Evolutionary conservation across 441 rosid genomes (phyloP).

Genomic region (Hura crepitans): DNA sequence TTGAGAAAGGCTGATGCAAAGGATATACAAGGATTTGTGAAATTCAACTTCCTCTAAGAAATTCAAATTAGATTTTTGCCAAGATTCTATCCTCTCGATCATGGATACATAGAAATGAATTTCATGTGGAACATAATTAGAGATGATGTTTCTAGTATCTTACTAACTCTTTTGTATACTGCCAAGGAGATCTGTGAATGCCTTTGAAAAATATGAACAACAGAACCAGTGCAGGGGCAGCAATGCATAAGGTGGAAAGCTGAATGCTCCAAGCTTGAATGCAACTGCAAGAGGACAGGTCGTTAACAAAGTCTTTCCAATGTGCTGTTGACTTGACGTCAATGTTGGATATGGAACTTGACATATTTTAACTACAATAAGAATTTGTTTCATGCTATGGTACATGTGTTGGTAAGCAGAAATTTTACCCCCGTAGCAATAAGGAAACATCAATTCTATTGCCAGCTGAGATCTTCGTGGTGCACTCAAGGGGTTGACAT

Average conservation of each 20-base stretch:
- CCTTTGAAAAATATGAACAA: background rate
- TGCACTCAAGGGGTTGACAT: background rate
- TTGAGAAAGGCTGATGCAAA: constrained; percentile 10
- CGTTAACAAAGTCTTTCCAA: background rate
- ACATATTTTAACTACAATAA: background rate
- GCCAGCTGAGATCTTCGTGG: constrained; percentile 1
- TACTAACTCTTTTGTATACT: background rate
- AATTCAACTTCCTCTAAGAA: background rate
- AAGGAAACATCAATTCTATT: background rate
- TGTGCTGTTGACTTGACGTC: background rate
- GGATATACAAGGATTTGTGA: background rate
- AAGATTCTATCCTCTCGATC: background rate
- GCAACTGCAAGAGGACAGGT: background rate
- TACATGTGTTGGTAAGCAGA: background rate
- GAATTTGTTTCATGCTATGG: constrained; percentile 1
- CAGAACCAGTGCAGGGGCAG: background rate
- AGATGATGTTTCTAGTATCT: background rate
- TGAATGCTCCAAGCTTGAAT: background rate
- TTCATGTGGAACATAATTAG: background rate
- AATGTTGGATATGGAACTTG: background rate
- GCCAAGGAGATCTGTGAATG: background rate
- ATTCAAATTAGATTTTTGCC: background rate
- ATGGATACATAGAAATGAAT: background rate
- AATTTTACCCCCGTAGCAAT: background rate
- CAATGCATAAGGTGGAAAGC: background rate